Evolutionary conservation across 202 grass and related monocot species (phyloP).

Genomic region (Schoenoplectus tabernaemontani): DNA sequence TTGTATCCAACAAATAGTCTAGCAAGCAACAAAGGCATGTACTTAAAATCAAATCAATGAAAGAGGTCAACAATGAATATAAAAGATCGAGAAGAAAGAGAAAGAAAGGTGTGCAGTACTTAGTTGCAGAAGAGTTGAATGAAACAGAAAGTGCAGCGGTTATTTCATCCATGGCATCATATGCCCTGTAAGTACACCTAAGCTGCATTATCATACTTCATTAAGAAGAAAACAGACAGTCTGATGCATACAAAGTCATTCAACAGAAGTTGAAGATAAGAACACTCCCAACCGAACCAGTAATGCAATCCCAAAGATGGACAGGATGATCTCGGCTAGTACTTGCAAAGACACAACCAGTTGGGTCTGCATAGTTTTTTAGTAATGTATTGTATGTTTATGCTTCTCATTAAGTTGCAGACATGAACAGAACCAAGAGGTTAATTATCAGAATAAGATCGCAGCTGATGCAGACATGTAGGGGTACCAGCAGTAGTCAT

Average conservation of each 20-base stretch:
- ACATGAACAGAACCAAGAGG: neutral
- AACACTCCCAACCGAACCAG: conserved; percentile 45
- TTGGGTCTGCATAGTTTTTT: conserved; percentile 43
- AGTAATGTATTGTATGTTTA: neutral
- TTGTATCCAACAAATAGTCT: conserved; percentile 99
- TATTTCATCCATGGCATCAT: conserved; percentile 95
- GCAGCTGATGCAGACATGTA: conserved; percentile 74
- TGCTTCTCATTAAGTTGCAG: neutral
- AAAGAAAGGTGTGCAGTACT: conserved; percentile 39
- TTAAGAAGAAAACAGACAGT: conserved; percentile 17
- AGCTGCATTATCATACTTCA: conserved; percentile 45
- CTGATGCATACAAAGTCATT: neutral
- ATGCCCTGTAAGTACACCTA: conserved; percentile 84
- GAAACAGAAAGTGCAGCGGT: conserved; percentile 77
- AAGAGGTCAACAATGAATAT: neutral
- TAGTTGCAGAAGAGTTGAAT: conserved; percentile 76
- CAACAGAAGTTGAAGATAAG: conserved; percentile 8
- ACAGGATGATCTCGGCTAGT: conserved; percentile 82
- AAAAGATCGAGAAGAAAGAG: neutral
- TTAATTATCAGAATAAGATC: neutral
- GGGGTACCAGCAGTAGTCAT: conserved; percentile 95
- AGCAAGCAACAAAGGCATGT: conserved; percentile 26
- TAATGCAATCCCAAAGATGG: conserved; percentile 88
- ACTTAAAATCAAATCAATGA: neutral
- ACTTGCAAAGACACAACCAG: conserved; percentile 82